Percentiles rank a stretch among this genome's conserved stretches.
Evolutionary conservation across 768 basidiomycete species (phyloP).

Genomic region (Kwoniella bestiolae): DNA sequence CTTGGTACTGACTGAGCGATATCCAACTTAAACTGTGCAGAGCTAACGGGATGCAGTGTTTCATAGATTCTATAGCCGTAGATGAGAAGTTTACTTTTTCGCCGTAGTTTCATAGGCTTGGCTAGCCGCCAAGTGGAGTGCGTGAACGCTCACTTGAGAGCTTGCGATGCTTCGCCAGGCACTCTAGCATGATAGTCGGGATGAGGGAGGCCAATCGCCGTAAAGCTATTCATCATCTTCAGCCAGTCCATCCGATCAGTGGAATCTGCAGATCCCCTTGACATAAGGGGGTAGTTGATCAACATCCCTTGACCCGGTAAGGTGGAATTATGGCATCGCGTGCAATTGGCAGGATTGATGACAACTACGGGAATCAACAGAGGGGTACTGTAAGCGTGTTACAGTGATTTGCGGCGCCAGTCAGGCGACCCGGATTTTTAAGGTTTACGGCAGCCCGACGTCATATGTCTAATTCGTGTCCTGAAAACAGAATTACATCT

Average conservation of each 20-base stretch:
- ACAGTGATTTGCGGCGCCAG: too few species aligned
- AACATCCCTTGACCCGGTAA: not conserved
- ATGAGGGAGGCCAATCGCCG: not conserved
- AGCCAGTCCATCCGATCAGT: too few species aligned
- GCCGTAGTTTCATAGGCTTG: too few species aligned
- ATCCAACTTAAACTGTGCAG: not conserved
- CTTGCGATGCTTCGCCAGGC: too few species aligned
- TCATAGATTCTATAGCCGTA: not conserved
- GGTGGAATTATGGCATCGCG: too few species aligned
- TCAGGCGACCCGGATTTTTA: too few species aligned
- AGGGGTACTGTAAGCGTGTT: not conserved
- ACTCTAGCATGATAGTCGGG: not conserved
- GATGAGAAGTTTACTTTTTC: not conserved
- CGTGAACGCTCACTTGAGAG: too few species aligned
- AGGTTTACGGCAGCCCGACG: not conserved
- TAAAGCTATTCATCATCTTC: not conserved
- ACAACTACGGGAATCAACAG: not conserved
- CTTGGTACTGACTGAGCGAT: not conserved
- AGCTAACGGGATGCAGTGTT: not conserved
- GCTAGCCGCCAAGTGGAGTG: too few species aligned
- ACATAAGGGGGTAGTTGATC: not conserved
- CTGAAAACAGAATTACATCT: not conserved
- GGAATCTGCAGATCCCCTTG: too few species aligned
- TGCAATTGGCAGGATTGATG: not conserved
- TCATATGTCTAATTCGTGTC: not conserved